Evolutionary conservation across 176 grass and related monocot species (phyloP).

Genomic region (Raddia guianensis): DNA sequence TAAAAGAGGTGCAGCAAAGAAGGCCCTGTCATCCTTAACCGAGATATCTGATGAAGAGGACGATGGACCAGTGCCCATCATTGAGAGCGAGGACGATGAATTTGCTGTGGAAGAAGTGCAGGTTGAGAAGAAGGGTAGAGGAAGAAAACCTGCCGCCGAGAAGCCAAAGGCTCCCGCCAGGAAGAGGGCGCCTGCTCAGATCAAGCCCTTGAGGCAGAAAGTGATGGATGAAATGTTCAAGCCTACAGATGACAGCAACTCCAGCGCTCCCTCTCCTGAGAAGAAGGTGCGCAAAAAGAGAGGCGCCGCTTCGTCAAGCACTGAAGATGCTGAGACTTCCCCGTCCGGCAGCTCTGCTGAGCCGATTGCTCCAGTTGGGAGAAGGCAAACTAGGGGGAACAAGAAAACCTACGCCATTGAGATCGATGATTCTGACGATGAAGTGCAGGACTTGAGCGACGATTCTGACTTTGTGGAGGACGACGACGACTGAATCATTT

Average conservation of each 20-base stretch:
- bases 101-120: conserved; percentile 29
- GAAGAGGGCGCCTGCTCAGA: conserved; percentile 47
- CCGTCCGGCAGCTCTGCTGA: conserved; percentile 41
- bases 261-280: conserved; percentile 48
- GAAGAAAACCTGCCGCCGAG: conserved; percentile 48
- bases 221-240: conserved; percentile 51
- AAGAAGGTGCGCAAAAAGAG: conserved; percentile 81
- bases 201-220: conserved; percentile 40
- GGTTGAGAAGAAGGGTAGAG: conserved; percentile 51
- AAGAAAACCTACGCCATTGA: conserved; percentile 19
- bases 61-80: neutral
- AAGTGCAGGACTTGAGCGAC: conserved; percentile 45
- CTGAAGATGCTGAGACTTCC: conserved; percentile 34
- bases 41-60: conserved; percentile 50
- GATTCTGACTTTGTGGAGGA: conserved; percentile 66
- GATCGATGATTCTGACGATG: conserved; percentile 48
- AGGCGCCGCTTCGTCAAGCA: conserved; percentile 14
- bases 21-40: conserved; percentile 22
- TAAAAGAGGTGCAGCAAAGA: conserved; percentile 55
- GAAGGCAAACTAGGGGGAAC: conserved; percentile 63
- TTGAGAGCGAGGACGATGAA: conserved; percentile 41
- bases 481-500: conserved; percentile 36
- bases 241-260: conserved; percentile 41
- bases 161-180: conserved; percentile 29
- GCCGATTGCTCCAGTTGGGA: conserved; percentile 34